Evolutionary conservation across 345 rosid species (phyloP).

Genomic region (Isatis tinctoria): DNA sequence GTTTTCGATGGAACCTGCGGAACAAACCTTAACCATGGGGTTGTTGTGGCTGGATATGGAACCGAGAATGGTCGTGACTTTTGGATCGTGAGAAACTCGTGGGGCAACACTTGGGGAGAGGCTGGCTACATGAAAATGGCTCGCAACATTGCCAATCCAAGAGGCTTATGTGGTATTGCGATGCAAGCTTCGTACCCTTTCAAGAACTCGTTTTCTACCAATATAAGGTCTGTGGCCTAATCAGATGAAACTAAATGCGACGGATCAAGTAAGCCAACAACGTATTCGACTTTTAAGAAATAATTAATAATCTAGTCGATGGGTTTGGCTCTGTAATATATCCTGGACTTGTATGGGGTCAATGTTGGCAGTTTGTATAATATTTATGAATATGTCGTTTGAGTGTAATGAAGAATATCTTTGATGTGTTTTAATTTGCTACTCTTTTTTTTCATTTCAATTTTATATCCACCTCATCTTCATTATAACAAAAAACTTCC

Average conservation of each 20-base stretch:
- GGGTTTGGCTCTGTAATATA: not conserved
- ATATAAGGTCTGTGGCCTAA: conserved; percentile 11
- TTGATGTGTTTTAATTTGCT: not conserved
- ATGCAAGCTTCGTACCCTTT: conserved; percentile 78
- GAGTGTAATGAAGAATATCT: not conserved
- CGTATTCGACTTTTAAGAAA: not conserved
- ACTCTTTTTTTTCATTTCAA: too few species aligned
- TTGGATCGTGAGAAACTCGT: conserved; percentile 82
- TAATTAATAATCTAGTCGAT: not conserved
- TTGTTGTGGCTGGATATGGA: conserved; percentile 69
- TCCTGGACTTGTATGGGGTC: not conserved
- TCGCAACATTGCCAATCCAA: conserved; percentile 36
- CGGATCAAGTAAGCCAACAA: not conserved
- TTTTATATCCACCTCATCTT: not conserved
- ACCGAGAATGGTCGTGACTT: conserved; percentile 58
- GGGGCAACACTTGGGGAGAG: conserved; percentile 82
- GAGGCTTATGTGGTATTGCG: conserved; percentile 83
- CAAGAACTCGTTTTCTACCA: conserved; percentile 32
- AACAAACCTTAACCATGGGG: conserved; percentile 67
- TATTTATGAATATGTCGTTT: not conserved
- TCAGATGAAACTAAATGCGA: not conserved
- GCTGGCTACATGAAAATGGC: conserved; percentile 65
- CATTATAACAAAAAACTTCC: not conserved
- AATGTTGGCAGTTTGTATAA: not conserved
- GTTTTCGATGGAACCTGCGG: conserved; percentile 17